These are phyloP conservation scores for Guadua angustifolia DNA, from an alignment of 176 grass and related monocot species.

Conservation along the genomic window DNA sequence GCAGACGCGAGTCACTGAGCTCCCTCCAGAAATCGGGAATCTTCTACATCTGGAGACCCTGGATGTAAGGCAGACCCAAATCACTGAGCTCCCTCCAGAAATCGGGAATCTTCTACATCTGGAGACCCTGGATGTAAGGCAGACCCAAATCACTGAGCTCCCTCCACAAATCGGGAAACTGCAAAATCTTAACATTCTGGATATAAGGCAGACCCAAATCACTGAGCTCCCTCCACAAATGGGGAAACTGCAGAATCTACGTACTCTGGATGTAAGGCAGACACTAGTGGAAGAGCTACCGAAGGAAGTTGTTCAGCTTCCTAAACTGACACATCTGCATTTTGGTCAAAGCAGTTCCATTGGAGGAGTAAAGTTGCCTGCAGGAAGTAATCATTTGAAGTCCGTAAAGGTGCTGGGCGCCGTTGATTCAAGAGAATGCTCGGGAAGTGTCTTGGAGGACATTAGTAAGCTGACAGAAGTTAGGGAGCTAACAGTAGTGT, in stretches of 20 bases:
- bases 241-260: no score
- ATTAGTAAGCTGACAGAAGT: not conserved
- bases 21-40: no score
- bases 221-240: not conserved
- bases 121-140: no score
- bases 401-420: not conserved
- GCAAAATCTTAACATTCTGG: no score
- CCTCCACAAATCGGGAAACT: no score
- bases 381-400: not conserved
- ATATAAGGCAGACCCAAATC: not conserved
- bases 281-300: not conserved
- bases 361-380: not conserved
- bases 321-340: not conserved
- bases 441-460: not conserved
- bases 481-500: not conserved
- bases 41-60: no score
- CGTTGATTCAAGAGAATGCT: not conserved
- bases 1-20: not conserved
- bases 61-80: conserved; percentile 31
- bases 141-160: no score
- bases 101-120: no score
- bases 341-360: not conserved
- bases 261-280: conserved; percentile 28
- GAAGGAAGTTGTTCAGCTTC: not conserved
- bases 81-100: no score